Evolutionary conservation across 1,139 yeast species (phyloP), one percentile per base, ranked within the genome.

Genomic region (Scheffersomyces titani): DNA sequence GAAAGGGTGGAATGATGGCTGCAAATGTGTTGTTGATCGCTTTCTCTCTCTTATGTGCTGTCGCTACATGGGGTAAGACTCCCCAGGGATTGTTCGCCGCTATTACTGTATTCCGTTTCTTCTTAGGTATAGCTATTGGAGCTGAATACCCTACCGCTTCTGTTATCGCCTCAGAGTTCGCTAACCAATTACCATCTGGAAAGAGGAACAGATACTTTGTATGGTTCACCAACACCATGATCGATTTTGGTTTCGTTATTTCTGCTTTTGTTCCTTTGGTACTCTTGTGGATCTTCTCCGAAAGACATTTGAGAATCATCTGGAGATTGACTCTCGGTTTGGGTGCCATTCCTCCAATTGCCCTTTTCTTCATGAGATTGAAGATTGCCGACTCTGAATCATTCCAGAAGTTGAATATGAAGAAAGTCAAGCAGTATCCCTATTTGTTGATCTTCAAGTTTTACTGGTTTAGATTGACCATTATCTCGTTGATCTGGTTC

Each of bases 131-230:
- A 63, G 96, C 92, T 61, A 84, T 86, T 66, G 94, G 94, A 63
- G 93, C 96, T 54, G 98, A 93, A 75, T 93, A 93, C 70, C 97
- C 97, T 50, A 89, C 97, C 22, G 92, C 97, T 47, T 90, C 97
- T 2, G 96, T 93, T 30, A 96, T 97, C 51, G 92, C 97, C 62
- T 93, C 97, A 40, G 98, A 93, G 74, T 96, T 96, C 52, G 88
- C 96, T 48, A 87, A 89, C 58, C 78, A 85, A 65, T 78, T 92
- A 65, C 91, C 94, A 30, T 80, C 87, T 16, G 97, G 97, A 58
- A 81, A 83, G 58, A 88, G 98, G 77, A 93, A 93, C 76, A 82
- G 97, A 72, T 92, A 89, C 79, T 92, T 92, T 69, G 83, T 87
- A 56, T 87, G 94, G 89, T 92, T 92, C 72, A 93, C 98, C 53